Conservation (phyloP, 805 yeast genomes). For the Nakazawaea wyomingensis region DNA sequence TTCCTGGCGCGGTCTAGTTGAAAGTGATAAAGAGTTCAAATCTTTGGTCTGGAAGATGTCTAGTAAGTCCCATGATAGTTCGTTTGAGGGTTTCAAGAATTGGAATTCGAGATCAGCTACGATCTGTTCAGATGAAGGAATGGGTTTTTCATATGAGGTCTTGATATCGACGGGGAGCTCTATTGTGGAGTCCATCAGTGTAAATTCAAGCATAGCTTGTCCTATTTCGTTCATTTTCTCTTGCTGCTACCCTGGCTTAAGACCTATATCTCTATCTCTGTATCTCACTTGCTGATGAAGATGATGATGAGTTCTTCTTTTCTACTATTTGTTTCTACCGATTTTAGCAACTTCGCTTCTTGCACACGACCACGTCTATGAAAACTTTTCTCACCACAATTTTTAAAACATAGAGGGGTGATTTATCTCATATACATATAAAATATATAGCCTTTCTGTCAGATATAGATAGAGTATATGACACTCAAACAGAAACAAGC, state of each 20-base stretch:
- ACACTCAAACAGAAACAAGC: too few species aligned
- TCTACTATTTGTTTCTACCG: too few species aligned
- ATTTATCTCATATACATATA: too few species aligned
- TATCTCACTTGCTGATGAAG: not conserved
- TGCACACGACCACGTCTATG: too few species aligned
- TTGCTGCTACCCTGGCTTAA: too few species aligned
- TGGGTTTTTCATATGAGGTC: constrained; percentile 12
- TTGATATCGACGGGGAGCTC: constrained; percentile 13
- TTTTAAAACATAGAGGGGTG: too few species aligned
- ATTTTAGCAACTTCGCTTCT: too few species aligned
- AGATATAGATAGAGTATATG: too few species aligned
- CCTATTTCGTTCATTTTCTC: not conserved
- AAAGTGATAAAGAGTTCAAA: constrained; percentile 15
- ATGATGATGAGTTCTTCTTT: too few species aligned
- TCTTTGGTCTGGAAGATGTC: constrained; percentile 60
- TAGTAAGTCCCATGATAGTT: constrained; percentile 65
- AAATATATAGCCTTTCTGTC: too few species aligned
- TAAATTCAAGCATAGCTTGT: not conserved
- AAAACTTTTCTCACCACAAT: too few species aligned
- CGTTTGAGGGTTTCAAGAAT: constrained; percentile 58
- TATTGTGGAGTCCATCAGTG: not conserved
- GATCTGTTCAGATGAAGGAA: constrained; percentile 13
- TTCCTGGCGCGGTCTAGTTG: constrained; percentile 18
- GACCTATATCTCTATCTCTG: too few species aligned
- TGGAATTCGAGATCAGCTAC: constrained; percentile 27